Base-by-base conservation (phyloP, 148 eudicot genomes). In the Silene conica region DNA sequence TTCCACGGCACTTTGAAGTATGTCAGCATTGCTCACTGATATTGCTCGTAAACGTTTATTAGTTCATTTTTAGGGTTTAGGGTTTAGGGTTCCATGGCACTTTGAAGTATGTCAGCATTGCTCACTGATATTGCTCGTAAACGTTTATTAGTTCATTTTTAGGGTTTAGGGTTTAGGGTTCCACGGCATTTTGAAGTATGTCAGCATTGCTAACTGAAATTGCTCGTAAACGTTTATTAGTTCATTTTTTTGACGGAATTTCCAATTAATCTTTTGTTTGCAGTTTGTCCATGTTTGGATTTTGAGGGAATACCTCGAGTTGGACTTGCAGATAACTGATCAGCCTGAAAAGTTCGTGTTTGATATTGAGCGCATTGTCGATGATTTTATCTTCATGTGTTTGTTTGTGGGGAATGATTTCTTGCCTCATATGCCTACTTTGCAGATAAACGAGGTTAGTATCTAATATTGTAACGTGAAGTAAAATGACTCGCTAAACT, bases 361-460 rank as follows among this genome's bases (percentile, higher is more conserved):
- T 68, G 93, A 94, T 76, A 45, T 96, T 15, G 99, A 96, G 82
- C 67, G 97, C 73, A 85, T 92, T 52, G 69, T 96, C 26, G 99
- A 92, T 72, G 99, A 96, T 74, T 96, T 92, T 45, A 85, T 96
- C 74, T 92, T 96, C 80, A 87, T 96, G 21, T 96, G 99, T 77
- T 96, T 96, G 82, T 96, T 96, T 74, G 89, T 89, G 13, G 99
- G 99, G 64, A 96, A 96, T 85, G 99, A 96, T 59, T 96, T 96
- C 75, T 77, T 96, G 69, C 99, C 97, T 23, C 97, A 92, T 79
- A 90, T 96, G 96, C 99, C 99, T 4, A 92, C 99, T 2, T 77
- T 96, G 77, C 94, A 92, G 80, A 90, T 96, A 46, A 90, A 88
- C 48, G 99, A 96, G 96, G 98, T 95, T 50, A 31, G 34, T 31